Base-by-base conservation (phyloP, 2,329 filamentous ascomycete species). In the Aspergillus ochraceoroseus region DNA sequence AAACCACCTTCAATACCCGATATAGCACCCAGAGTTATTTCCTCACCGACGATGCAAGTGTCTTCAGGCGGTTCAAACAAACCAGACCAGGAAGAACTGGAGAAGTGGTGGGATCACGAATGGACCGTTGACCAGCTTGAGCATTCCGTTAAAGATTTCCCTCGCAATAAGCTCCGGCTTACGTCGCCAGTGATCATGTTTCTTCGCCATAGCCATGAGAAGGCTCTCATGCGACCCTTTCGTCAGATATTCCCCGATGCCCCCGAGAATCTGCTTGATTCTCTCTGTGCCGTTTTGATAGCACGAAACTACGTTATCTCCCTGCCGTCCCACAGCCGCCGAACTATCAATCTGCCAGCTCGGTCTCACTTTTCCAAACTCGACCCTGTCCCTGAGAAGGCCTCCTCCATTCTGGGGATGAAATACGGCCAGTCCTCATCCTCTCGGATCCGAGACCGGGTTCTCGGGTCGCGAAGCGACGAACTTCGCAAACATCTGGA, bases 71-170 rank as follows among this genome's bases (percentile, higher is more conserved):
- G 40, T 2, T 49, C 60, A 2, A 50, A 47, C 7, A 49, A 43
- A 2, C 55, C 53, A 2, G 56, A 61, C 5, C 56, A 59, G 23
- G 56, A 57, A 14, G 52, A 55, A 19, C 26, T 58, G 8, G 54
- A 57, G 23, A 64, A 59, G 31, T 56, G 56, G 46, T 62, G 62
- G 59, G 59, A 65, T 36, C 59, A 65, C 32, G 63, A 66, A 41
- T 67, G 64, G 64, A 61, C 62, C 4, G 50, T 67, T 1, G 59
- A 64, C 20, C 60, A 66, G 46, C 53, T 67, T 15, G 63, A 66
- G 8, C 52, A 61, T 17, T 64, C 60, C 1, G 56, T 65, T 8
- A 63, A 59, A 25, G 58, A 62, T 12, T 63, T 59, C 12, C 61
- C 64, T 12, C 56, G 54, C 7, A 51, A 58, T 26, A 61, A 61